Evolutionary conservation across 306 rosid species (phyloP).

Genomic region (Dicorynia guianensis): DNA sequence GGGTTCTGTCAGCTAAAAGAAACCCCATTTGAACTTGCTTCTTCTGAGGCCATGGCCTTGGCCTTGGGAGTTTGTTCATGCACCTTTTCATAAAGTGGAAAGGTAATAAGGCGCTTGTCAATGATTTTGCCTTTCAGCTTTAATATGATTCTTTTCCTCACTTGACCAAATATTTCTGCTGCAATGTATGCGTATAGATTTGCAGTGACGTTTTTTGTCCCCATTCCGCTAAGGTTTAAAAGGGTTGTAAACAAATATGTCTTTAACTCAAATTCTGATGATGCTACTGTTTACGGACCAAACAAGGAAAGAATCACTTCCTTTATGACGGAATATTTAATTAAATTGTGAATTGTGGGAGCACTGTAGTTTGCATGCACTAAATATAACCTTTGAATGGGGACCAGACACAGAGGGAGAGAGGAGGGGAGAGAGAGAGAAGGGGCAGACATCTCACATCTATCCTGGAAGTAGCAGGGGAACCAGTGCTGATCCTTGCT

Average conservation of each 20-base stretch:
- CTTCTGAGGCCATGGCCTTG: background rate
- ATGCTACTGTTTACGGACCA: background rate
- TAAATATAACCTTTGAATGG: slow-evolving; percentile 21
- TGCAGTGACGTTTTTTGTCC: slow-evolving; percentile 15
- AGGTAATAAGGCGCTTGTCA: slow-evolving; percentile 30
- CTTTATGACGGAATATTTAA: background rate
- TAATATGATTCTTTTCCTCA: slow-evolving; percentile 25
- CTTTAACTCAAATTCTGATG: background rate
- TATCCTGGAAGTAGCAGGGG: background rate
- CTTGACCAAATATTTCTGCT: slow-evolving; percentile 19
- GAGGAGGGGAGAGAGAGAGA: background rate
- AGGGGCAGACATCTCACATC: background rate
- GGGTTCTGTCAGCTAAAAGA: slow-evolving; percentile 33
- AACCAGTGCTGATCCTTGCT: background rate
- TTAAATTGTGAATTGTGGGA: no score
- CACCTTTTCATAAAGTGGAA: slow-evolving; percentile 35
- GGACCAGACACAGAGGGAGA: background rate
- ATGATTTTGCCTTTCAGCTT: slow-evolving; percentile 41
- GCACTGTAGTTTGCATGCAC: background rate
- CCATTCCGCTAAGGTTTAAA: slow-evolving; percentile 25
- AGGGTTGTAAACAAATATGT: background rate
- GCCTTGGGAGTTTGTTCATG: slow-evolving; percentile 39
- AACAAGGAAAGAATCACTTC: slow-evolving; percentile 33
- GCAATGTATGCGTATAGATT: background rate
- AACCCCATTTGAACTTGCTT: slow-evolving; percentile 24